Conservation (phyloP, 2,329 filamentous ascomycete species). For the Lojkania enalia region DNA sequence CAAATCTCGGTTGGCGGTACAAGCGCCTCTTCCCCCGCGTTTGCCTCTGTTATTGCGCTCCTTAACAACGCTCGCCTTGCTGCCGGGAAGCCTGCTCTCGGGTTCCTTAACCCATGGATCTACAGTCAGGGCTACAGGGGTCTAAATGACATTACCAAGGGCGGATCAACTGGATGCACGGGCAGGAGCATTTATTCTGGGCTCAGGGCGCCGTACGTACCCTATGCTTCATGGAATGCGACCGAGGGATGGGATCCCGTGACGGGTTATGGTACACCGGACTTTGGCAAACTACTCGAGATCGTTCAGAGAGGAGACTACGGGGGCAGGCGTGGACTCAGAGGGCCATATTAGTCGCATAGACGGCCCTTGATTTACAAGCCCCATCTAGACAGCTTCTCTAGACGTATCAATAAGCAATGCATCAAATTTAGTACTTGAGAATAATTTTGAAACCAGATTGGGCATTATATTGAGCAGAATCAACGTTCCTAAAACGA, state of each 20-base stretch:
- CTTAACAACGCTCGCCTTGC: conserved; percentile 45
- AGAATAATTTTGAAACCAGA: too few species aligned
- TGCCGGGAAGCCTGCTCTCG: conserved; percentile 38
- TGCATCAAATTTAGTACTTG: too few species aligned
- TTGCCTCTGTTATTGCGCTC: conserved; percentile 43
- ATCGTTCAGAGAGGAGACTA: conserved; percentile 17
- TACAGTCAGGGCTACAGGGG: conserved; percentile 49
- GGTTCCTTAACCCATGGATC: conserved; percentile 48
- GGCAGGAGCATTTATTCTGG: conserved; percentile 45
- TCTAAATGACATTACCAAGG: conserved; percentile 55
- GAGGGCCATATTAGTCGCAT: conserved; percentile 2
- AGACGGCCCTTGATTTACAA: too few species aligned
- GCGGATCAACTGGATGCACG: conserved; percentile 52
- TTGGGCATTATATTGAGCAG: too few species aligned
- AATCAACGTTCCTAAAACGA: too few species aligned
- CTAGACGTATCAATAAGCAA: too few species aligned
- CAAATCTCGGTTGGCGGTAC: conserved; percentile 42
- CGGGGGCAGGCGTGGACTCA: conserved; percentile 7
- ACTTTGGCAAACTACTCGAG: conserved; percentile 40
- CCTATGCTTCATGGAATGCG: conserved; percentile 56
- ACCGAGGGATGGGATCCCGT: conserved; percentile 56
- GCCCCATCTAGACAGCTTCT: too few species aligned
- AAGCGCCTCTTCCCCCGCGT: conserved; percentile 44
- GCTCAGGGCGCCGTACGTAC: conserved; percentile 45
- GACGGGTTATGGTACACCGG: conserved; percentile 48